Conservation (phyloP, 2,329 filamentous ascomycete species). For the Alternaria sp. region DNA sequence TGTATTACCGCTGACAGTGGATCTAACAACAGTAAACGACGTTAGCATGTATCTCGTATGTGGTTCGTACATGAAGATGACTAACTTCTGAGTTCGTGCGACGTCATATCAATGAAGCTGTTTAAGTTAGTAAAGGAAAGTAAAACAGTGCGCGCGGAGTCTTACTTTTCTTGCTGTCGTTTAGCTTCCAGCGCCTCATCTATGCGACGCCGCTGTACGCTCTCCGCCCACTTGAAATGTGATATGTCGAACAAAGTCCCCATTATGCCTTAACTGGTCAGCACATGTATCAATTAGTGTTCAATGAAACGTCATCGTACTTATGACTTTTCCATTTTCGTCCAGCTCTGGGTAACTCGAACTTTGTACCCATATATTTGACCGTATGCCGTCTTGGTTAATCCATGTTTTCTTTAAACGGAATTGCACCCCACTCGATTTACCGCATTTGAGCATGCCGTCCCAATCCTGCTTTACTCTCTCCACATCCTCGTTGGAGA, state of each 20-base stretch:
- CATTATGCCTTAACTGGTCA: conserved; percentile 34
- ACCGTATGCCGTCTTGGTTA: conserved; percentile 34
- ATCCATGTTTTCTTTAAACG: conserved; percentile 41
- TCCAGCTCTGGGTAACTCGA: conserved; percentile 38
- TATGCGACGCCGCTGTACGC: conserved; percentile 43
- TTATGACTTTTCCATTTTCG: conserved; percentile 33
- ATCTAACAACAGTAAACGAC: conserved; percentile 1
- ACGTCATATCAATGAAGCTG: conserved; percentile 46
- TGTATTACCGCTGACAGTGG: conserved; percentile 52
- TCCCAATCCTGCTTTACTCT: conserved; percentile 29
- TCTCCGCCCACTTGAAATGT: conserved; percentile 51
- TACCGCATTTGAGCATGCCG: conserved; percentile 26
- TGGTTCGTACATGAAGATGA: neutral
- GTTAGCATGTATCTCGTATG: neutral
- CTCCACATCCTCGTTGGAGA: conserved; percentile 33
- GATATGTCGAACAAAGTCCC: conserved; percentile 50
- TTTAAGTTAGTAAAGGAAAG: conserved; percentile 11
- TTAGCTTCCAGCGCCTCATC: conserved; percentile 51
- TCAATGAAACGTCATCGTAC: conserved; percentile 7
- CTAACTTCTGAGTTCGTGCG: conserved; percentile 48
- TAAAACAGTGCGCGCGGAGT: neutral
- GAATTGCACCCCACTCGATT: conserved; percentile 30
- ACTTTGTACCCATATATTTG: conserved; percentile 39
- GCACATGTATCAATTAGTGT: neutral
- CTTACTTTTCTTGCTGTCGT: conserved; percentile 48